Evolutionary conservation across 805 yeast species (phyloP), one percentile per base, ranked within the genome.

Genomic region (Schwanniomyces yamadae): DNA sequence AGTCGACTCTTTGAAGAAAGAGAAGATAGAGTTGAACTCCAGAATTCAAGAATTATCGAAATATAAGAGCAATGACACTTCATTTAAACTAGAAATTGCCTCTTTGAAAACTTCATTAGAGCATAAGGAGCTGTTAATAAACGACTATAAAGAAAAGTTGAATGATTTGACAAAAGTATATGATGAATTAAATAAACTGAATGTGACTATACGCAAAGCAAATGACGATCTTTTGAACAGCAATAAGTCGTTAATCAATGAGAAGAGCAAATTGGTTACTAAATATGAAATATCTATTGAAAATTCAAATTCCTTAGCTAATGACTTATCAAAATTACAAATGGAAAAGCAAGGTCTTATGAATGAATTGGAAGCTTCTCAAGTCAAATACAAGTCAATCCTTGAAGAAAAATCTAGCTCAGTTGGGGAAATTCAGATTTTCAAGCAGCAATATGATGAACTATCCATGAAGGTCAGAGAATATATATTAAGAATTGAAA

Each of bases 361-460:
- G 10, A 65, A 62, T 21, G 67, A 66, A 21, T 51, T 67, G 9
- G 76, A 69, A 20, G 68, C 61, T 23, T 38, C 67, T 15, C 64
- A 60, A 26, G 61, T 56, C 25, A 69, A 68, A 34, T 46, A 55
- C 27, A 74, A 70, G 4, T 26, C 47, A 2, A 42, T 67, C 17
- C 35, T 54, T 16, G 55, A 49, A 22, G 72, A 70, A 11, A 56
- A 54, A 36, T 51, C 54, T 39, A 60, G 39, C 36, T 66, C 62
- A 43, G 66, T 49, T 40, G 57, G 70, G 15, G 82, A 75, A 37
- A 39, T 56, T 18, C 66, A 57, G 42, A 39, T 60, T 5, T 51
- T 78, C 40, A 81, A 75, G 48, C 81, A 78, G 44, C 88, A 85
- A 53, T 76, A 80, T 40, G 91, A 86, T 34, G 95, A 87, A 49